Evolutionary conservation across 2,329 filamentous ascomycete genomes (phyloP).

Genomic region (Paracorniculantispora psalliotae): DNA sequence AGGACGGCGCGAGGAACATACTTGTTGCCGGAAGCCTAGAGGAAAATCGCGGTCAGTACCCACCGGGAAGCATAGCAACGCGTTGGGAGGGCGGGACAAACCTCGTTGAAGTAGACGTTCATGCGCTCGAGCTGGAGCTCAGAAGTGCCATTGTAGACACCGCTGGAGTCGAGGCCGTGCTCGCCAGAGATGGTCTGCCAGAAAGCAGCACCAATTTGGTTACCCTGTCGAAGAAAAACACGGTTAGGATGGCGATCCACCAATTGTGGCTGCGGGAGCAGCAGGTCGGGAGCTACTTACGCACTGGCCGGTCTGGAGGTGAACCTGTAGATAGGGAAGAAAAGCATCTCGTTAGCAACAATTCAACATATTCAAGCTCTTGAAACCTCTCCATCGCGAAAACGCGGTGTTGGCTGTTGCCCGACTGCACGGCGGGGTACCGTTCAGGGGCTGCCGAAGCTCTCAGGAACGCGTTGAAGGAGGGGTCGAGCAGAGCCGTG

Average conservation of each 20-base stretch:
- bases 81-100: slow-evolving; percentile 26
- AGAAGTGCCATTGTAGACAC: slow-evolving; percentile 97
- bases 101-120: slow-evolving; percentile 97
- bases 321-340: slow-evolving; percentile 67
- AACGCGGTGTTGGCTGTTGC: slow-evolving; percentile 1
- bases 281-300: slow-evolving; percentile 47
- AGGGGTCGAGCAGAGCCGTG: slow-evolving; percentile 14
- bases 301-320: slow-evolving; percentile 99
- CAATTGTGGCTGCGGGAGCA: not conserved
- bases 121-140: slow-evolving; percentile 99
- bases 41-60: slow-evolving; percentile 4
- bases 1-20: slow-evolving; percentile 99
- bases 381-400: not conserved
- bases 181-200: slow-evolving; percentile 87
- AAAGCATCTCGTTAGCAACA: slow-evolving; percentile 48
- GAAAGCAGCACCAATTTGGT: slow-evolving; percentile 99
- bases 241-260: slow-evolving; percentile 31
- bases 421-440: slow-evolving; percentile 7
- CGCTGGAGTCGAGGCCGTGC: slow-evolving; percentile 96
- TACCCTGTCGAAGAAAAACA: slow-evolving; percentile 61
- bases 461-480: slow-evolving; percentile 37
- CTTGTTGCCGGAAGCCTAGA: slow-evolving; percentile 90
- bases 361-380: slow-evolving; percentile 14
- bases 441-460: slow-evolving; percentile 11
- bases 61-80: slow-evolving; percentile 1